Percentiles rank a stretch among this genome's conserved stretches.
Conservation (phyloP, 495 filamentous ascomycete species). For the Penicillium egyptiacum region DNA sequence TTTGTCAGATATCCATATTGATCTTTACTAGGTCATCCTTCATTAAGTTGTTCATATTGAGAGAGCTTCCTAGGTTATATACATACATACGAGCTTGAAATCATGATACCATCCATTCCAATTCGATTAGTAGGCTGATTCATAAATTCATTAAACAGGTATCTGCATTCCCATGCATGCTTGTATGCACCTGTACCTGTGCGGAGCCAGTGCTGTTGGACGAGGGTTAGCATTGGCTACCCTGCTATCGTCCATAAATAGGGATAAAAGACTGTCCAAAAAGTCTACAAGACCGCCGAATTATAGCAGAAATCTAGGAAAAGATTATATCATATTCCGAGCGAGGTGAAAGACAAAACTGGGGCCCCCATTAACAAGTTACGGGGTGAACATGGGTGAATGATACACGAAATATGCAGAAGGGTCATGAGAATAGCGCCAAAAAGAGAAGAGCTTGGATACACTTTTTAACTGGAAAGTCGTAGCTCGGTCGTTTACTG, state of each 20-base stretch:
- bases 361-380: conserved; percentile 12
- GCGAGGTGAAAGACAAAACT: conserved; percentile 21
- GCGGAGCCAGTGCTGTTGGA: not conserved
- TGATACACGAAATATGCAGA: conserved; percentile 36
- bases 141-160: not conserved
- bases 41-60: conserved; percentile 15
- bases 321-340: conserved; percentile 18
- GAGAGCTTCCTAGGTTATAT: conserved; percentile 2
- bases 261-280: not conserved
- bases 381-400: conserved; percentile 20
- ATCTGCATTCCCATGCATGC: not conserved
- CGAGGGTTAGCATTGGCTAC: not conserved
- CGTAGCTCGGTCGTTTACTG: conserved; percentile 32
- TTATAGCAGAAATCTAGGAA: conserved; percentile 1
- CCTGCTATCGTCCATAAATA: not conserved
- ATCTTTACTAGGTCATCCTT: conserved; percentile 9
- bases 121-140: not conserved
- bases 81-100: conserved; percentile 8
- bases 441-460: conserved; percentile 28
- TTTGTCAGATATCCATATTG: conserved; percentile 31
- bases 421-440: conserved; percentile 35
- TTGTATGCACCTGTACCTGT: not conserved
- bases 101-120: conserved; percentile 12
- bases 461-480: conserved; percentile 29
- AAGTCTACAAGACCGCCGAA: not conserved